These are phyloP conservation scores for Lophiostoma macrostomum DNA, from an alignment of 495 filamentous ascomycete genomes.

Conservation along the genomic window DNA sequence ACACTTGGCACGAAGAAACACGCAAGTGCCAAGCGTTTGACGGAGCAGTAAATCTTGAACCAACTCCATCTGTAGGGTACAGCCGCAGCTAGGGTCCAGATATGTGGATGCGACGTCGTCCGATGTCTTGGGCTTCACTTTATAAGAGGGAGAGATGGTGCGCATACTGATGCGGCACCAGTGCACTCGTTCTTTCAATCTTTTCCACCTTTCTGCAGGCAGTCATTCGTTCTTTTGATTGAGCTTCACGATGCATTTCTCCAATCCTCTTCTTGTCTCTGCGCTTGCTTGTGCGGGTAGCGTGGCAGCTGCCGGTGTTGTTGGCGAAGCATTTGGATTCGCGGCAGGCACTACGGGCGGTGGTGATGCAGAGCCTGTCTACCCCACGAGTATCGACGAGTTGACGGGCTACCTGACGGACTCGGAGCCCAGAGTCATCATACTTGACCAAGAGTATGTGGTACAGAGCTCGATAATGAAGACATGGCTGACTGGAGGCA, in stretches of 20 bases:
- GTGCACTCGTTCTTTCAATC: not conserved
- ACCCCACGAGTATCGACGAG: constrained; percentile 45
- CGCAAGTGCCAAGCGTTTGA: too few relatives aligned
- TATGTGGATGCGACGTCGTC: too few relatives aligned
- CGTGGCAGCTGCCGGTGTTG: constrained; percentile 29
- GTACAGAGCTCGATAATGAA: too few relatives aligned
- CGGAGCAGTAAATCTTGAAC: too few relatives aligned
- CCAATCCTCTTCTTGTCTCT: not conserved
- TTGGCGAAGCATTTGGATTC: constrained; percentile 47
- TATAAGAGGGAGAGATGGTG: too few relatives aligned
- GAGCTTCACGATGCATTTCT: not conserved
- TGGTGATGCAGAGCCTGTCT: constrained; percentile 46
- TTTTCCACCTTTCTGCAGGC: not conserved
- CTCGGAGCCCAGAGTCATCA: constrained; percentile 47
- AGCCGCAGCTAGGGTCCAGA: too few relatives aligned
- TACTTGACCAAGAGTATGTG: constrained; percentile 48
- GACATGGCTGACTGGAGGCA: too few relatives aligned
- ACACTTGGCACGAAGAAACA: too few relatives aligned
- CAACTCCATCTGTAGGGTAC: too few relatives aligned
- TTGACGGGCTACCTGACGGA: constrained; percentile 42
- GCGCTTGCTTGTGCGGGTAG: not conserved
- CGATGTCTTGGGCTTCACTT: too few relatives aligned
- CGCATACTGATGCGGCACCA: too few relatives aligned
- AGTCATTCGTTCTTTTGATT: not conserved
- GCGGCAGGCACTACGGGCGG: constrained; percentile 51